Conservation (phyloP, 1,284 basidiomycete species). For the Jaminaea rosea region DNA sequence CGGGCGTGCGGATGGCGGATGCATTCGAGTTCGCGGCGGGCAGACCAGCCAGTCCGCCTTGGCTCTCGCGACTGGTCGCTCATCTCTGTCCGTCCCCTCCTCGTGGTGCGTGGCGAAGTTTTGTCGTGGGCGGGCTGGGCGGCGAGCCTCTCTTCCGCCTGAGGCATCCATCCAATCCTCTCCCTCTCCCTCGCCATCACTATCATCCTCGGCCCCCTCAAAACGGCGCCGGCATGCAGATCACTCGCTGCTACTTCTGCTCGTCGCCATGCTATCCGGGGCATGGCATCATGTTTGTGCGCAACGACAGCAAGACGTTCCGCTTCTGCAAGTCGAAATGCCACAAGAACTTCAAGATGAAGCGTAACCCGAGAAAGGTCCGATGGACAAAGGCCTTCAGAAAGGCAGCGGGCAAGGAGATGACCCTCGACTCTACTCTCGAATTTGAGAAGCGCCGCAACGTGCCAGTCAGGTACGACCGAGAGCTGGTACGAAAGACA, state of each 20-base stretch:
- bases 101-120: too few relatives aligned
- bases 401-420: conserved; percentile 97
- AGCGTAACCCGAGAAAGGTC: conserved; percentile 97
- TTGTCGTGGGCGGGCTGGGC: too few relatives aligned
- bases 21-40: too few relatives aligned
- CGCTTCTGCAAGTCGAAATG: conserved; percentile 46
- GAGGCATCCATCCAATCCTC: background rate
- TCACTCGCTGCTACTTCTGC: conserved; percentile 56
- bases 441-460: conserved; percentile 99
- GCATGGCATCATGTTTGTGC: conserved; percentile 53
- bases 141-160: too few relatives aligned
- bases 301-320: conserved; percentile 43
- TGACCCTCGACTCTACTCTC: conserved; percentile 97
- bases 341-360: conserved; percentile 67
- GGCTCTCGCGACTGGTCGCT: too few relatives aligned
- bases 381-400: conserved; percentile 99
- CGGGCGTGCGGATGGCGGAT: too few relatives aligned
- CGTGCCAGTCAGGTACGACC: conserved; percentile 93
- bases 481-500: conserved; percentile 86
- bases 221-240: conserved; percentile 39
- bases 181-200: background rate
- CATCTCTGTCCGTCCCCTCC: too few relatives aligned
- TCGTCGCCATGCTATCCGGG: conserved; percentile 90
- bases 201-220: background rate
- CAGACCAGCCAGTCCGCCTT: too few relatives aligned